Evolutionary conservation across 169 alveolate genomes (phyloP), one percentile per base, ranked within the genome.

Genomic region (Pseudocohnilembus persalinus): DNA sequence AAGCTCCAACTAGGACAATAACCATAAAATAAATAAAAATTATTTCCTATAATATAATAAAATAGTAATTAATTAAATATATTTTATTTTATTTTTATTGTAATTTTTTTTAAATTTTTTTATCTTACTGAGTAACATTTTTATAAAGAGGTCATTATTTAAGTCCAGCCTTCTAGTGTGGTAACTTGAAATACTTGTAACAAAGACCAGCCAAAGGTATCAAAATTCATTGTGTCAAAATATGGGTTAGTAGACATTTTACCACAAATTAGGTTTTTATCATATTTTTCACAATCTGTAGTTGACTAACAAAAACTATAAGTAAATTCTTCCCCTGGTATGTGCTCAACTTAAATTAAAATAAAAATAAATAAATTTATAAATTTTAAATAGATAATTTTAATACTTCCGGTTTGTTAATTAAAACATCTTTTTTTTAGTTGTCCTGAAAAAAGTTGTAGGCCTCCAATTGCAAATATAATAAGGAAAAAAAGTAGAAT

Each of bases 391-490:
- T n/a, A n/a, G n/a, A n/a, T n/a, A n/a, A 88, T 76, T 72, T 83
- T 1, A 0, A 65, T 75, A 30, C 80, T 64, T 25, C 95, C 95
- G 30, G 63, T 90, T 72, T 81, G 88, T 31, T 81, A 77, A 27
- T 83, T 76, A 85, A 92, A 84, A 72, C 97, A 94, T 77, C 95
- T 86, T n/a, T 88, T 76, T 83, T 77, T 87, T 49, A 92, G 85
- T 28, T 49, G 32, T 11, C 97, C 97, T 68, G 84, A 79, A 89
- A 93, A 92, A 83, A 94, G 77, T 87, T 94, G 92, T 34, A 87
- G 74, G 27, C 97, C 95, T 33, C 92, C 97, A 0, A 94, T 94
- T 28, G 95, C 92, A 85, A 94, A 94, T 28, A 92, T 82, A 25
- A 91, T 72, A 65, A 89, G 90, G 75, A 92, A 90, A 74, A 90